Percentiles rank a stretch among this genome's conserved stretches.
Conservation (phyloP, 2,329 filamentous ascomycete genomes). For the Xylaria sp. region DNA sequence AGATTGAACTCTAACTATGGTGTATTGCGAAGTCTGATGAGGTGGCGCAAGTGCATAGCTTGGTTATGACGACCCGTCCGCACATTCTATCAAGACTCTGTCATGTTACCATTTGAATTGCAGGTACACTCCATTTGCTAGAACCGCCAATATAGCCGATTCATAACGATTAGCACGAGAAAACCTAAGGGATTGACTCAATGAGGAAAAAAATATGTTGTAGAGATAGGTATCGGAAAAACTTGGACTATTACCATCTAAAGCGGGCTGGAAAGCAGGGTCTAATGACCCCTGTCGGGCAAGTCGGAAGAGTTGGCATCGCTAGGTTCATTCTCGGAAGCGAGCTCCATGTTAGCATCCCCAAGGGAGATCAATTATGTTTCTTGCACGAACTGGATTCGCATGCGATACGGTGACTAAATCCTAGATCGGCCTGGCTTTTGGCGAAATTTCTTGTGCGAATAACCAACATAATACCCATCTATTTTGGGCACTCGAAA, state of each 20-base stretch:
- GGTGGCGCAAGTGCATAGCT: conserved; percentile 30
- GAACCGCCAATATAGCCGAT: conserved; percentile 39
- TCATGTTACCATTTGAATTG: conserved; percentile 36
- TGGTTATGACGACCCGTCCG: conserved; percentile 34
- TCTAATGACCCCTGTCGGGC: conserved; percentile 33
- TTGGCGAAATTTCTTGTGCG: conserved; percentile 33
- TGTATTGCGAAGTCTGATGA: conserved; percentile 36
- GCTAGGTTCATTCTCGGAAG: conserved; percentile 35
- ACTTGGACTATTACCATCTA: conserved; percentile 36
- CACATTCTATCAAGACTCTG: conserved; percentile 32
- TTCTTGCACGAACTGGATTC: conserved; percentile 35
- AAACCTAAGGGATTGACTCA: conserved; percentile 34
- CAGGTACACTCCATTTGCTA: conserved; percentile 38
- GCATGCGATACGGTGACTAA: conserved; percentile 40
- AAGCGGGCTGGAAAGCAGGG: conserved; percentile 34
- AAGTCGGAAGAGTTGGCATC: conserved; percentile 35
- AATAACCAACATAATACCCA: conserved; percentile 35
- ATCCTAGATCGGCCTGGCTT: conserved; percentile 38
- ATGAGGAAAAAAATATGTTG: conserved; percentile 30
- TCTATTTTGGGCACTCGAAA: conserved; percentile 40
- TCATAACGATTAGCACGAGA: conserved; percentile 41
- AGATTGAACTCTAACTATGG: conserved; percentile 39
- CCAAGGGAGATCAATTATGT: conserved; percentile 30
- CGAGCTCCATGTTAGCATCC: conserved; percentile 10
- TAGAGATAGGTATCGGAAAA: conserved; percentile 37